Evolutionary conservation across 2,329 filamentous ascomycete genomes (phyloP).

Genomic region (Colletotrichum agaves): DNA sequence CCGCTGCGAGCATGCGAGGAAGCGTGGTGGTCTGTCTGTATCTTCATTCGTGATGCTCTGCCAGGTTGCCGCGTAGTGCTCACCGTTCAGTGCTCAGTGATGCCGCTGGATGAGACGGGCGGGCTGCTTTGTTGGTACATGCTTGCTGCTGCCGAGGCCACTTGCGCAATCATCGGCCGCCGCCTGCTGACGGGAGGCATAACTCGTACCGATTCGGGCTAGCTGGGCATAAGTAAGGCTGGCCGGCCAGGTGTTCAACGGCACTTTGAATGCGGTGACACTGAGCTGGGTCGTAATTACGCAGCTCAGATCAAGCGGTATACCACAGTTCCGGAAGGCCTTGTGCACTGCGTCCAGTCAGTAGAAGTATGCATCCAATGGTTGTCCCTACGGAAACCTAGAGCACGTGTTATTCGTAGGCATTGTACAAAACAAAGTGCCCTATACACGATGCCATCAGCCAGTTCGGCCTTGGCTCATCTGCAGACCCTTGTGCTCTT

Average conservation of each 20-base stretch:
- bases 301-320: too few species aligned
- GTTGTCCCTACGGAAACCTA: too few species aligned
- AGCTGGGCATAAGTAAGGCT: constrained; percentile 10
- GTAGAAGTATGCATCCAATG: too few species aligned
- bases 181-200: constrained; percentile 5
- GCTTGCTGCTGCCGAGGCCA: background rate
- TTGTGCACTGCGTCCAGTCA: too few species aligned
- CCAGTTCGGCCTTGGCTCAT: constrained; percentile 24
- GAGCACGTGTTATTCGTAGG: too few species aligned
- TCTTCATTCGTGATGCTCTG: background rate
- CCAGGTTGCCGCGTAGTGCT: background rate
- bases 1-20: background rate
- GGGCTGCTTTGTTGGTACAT: background rate
- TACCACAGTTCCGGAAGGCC: too few species aligned
- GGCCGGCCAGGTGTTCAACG: background rate
- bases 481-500: constrained; percentile 15
- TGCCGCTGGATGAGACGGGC: background rate
- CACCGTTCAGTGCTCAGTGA: too few species aligned
- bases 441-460: background rate
- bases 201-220: background rate
- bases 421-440: background rate
- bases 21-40: background rate
- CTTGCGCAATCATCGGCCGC: constrained; percentile 18
- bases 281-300: background rate
- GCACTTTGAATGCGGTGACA: background rate